phyloP scores from a whole-genome alignment of 2,329 filamentous ascomycete species.

The Didymella pomorum region DNA sequence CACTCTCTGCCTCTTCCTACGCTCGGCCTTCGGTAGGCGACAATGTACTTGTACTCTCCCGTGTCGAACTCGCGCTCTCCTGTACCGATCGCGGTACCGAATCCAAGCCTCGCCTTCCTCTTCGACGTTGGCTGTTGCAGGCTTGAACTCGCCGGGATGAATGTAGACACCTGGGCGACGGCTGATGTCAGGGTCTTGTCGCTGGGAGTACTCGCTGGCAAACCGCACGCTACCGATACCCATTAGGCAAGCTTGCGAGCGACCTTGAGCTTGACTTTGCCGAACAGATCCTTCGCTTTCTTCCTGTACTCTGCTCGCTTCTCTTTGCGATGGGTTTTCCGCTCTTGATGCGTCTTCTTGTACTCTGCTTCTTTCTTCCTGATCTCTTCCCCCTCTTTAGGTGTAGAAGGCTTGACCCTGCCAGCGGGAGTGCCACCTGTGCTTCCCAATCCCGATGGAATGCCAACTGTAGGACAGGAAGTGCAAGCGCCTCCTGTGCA shows the following conservation, averaged over 20 bases:
- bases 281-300: conserved; percentile 3
- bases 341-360: neutral
- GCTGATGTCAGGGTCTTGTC: conserved; percentile 26
- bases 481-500: conserved; percentile 1
- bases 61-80: conserved; percentile 17
- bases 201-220: conserved; percentile 2
- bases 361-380: neutral
- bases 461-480: neutral
- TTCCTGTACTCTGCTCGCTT: neutral
- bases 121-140: conserved; percentile 17
- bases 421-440: neutral
- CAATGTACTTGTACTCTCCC: conserved; percentile 21
- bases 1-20: conserved; percentile 8
- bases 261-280: conserved; percentile 5
- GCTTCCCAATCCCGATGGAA: neutral
- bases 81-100: conserved; percentile 26
- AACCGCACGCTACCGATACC: conserved; percentile 16
- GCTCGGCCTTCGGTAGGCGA: conserved; percentile 8
- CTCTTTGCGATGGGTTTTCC: neutral
- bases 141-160: conserved; percentile 35
- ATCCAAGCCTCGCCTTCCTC: conserved; percentile 33
- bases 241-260: conserved; percentile 15
- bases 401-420: neutral
- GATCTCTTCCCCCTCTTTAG: neutral
- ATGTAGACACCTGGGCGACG: conserved; percentile 36